Evolutionary conservation across 139 green algal species (phyloP), one percentile per base, ranked within the genome.

Genomic region (Coelastrella sp.): DNA sequence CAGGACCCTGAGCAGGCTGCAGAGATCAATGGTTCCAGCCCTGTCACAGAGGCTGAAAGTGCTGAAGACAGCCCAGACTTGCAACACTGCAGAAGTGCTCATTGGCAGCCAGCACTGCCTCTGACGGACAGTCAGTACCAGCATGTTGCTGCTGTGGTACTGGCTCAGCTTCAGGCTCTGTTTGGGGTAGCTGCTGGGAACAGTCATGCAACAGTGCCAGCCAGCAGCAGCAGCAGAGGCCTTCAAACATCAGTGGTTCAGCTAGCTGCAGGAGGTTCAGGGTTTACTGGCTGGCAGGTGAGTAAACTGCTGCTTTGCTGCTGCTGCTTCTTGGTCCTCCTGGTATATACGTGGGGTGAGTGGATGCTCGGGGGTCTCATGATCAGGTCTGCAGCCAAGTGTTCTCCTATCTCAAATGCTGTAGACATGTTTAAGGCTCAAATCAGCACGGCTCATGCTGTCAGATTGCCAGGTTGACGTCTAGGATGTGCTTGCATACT

Each of bases 101-200:
- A n/a, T n/a, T n/a, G n/a, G n/a, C n/a, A 57, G 19, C 15, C 66
- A 45, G 2, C 50, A 9, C 11, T 82, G 40, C 23, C 15, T 11
- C 79, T 89, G 60, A 2, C 23, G 3, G 5, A 23, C 41, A n/a
- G 51, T n/a, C 59, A 75, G 30, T 57, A 81, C 37, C 53, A 81
- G 32, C 25, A 60, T 9, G 63, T 89, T 5, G 86, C 89, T n/a
- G 40, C 45, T 4, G 66, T 87, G 0, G 50, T 89, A 4, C 34
- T 89, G 5, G 71, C 88, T 15, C 86, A 90, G 78, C 84, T 93
- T 59, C 86, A 88, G 17, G 59, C 68, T 19, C 71, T 89, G n/a
- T 79, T 92, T 71, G 90, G 90, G 1, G 59, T 93, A 41, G 40
- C 27, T 13, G 73, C 67, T 7, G 40, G 35, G n/a, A 32, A 2